Evolutionary conservation across 331 rosid species (phyloP), one percentile per base, ranked within the genome.

Genomic region (Telfairia occidentalis): DNA sequence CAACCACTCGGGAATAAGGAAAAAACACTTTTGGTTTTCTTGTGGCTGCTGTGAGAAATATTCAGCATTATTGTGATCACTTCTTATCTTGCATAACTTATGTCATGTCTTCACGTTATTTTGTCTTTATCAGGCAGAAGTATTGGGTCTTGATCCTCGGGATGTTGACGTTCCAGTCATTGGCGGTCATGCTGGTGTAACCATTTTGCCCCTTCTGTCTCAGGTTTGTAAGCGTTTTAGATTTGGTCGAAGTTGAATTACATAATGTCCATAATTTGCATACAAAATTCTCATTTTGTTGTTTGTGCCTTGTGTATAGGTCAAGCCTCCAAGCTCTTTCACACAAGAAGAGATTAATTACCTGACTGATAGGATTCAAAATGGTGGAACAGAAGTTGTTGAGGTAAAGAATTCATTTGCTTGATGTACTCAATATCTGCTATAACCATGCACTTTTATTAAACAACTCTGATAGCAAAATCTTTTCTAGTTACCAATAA

Each of bases 301-400:
- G 29, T n/a, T 38, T 80, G 23, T 66, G 66, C 19, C 64, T 66
- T 76, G 69, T 67, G 38, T 81, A 60, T 74, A 95, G 99, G 97
- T 95, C 78, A 89, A 90, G 84, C 99, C 99, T 81, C 88, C 97
- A 29, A 86, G 92, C 85, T 85, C 96, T 78, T 92, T 95, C 84
- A 85, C 90, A 18, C 76, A 77, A 13, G 87, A 84, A 85, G 99
- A 95, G 87, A 79, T 87, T 57, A 89, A 83, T 9, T 86, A 92
- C 82, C 91, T 95, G 60, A 95, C 97, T 23, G 84, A 90, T 74
- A 91, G 96, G 78, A 90, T 95, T 82, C 99, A 95, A 84, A 92
- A 95, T 76, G 99, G 99, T 71, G 99, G 99, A 77, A 95, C 97
- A 55, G 99, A 92, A 89, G 99, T 95, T 81, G 99, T 95, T 43